Conservation (phyloP, 345 rosid species). For the Clausena lansium region DNA sequence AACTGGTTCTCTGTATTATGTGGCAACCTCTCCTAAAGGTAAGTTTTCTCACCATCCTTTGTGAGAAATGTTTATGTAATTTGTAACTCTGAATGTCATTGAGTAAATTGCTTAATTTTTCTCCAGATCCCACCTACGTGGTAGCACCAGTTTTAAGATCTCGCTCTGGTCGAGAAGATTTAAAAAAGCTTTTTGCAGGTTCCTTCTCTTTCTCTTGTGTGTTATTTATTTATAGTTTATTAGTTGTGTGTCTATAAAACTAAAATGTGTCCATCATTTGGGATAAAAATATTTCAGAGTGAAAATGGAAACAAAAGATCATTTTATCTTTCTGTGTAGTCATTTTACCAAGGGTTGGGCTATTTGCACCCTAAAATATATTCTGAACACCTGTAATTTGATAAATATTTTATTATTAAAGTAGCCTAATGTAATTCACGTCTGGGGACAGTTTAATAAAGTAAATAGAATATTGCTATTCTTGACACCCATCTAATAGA, state of each 20-base stretch:
- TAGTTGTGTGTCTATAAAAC: not conserved
- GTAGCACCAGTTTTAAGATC: conserved; percentile 81
- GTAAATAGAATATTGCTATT: too few relatives aligned
- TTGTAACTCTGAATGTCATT: not conserved
- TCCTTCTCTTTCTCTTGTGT: not conserved
- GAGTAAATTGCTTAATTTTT: conserved; percentile 8
- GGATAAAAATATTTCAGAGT: not conserved
- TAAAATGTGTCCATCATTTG: not conserved
- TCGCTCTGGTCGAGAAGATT: conserved; percentile 61
- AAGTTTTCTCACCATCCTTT: not conserved
- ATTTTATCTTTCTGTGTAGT: not conserved
- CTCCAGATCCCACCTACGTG: conserved; percentile 81
- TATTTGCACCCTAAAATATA: too few relatives aligned
- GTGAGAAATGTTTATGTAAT: not conserved
- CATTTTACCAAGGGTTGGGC: not conserved
- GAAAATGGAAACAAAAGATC: not conserved
- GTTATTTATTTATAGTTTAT: not conserved
- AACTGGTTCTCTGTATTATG: conserved; percentile 82
- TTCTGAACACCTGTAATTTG: too few relatives aligned
- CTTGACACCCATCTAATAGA: too few relatives aligned
- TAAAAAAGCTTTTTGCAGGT: conserved; percentile 93
- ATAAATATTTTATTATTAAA: too few relatives aligned
- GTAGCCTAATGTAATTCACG: too few relatives aligned
- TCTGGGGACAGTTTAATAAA: too few relatives aligned
- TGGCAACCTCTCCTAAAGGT: conserved; percentile 97